These are phyloP conservation scores for Naganishia sp. DNA, from an alignment of 1,284 basidiomycete genomes.

Conservation along the genomic window DNA sequence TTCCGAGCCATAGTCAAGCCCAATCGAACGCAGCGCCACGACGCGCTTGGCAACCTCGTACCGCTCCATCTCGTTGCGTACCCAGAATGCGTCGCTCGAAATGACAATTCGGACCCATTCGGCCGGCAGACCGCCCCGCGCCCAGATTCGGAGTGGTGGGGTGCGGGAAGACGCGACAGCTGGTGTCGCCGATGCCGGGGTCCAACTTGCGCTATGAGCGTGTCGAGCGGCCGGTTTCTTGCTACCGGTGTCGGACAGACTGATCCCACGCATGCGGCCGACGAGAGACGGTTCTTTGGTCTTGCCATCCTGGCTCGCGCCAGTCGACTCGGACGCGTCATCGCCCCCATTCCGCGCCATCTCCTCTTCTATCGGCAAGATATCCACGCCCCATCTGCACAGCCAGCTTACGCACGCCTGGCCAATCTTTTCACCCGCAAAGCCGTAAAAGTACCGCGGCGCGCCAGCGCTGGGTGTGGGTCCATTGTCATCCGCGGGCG, in stretches of 20 bases:
- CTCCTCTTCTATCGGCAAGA: slow-evolving; percentile 68
- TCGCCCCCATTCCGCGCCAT: slow-evolving; percentile 33
- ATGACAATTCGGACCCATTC: slow-evolving; percentile 73
- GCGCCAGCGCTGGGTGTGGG: background rate
- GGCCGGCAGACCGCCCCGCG: slow-evolving; percentile 68
- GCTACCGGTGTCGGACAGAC: background rate
- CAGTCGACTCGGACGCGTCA: background rate
- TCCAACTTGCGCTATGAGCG: background rate
- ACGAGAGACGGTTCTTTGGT: background rate
- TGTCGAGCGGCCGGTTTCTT: background rate
- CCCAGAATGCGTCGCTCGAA: slow-evolving; percentile 77
- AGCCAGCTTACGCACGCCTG: slow-evolving; percentile 88
- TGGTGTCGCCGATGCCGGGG: background rate
- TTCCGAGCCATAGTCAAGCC: slow-evolving; percentile 51
- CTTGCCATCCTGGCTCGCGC: background rate
- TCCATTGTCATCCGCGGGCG: background rate
- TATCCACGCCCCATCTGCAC: slow-evolving; percentile 77
- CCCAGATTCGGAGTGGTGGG: slow-evolving; percentile 60
- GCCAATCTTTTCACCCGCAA: slow-evolving; percentile 83
- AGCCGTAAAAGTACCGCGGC: slow-evolving; percentile 68
- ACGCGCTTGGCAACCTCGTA: slow-evolving; percentile 76
- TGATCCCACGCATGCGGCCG: background rate
- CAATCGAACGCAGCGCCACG: slow-evolving; percentile 67
- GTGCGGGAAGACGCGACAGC: background rate
- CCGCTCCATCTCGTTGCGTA: slow-evolving; percentile 73